phyloP scores from a whole-genome alignment of 164 flowering plant genomes.

The Stephania japonica region DNA sequence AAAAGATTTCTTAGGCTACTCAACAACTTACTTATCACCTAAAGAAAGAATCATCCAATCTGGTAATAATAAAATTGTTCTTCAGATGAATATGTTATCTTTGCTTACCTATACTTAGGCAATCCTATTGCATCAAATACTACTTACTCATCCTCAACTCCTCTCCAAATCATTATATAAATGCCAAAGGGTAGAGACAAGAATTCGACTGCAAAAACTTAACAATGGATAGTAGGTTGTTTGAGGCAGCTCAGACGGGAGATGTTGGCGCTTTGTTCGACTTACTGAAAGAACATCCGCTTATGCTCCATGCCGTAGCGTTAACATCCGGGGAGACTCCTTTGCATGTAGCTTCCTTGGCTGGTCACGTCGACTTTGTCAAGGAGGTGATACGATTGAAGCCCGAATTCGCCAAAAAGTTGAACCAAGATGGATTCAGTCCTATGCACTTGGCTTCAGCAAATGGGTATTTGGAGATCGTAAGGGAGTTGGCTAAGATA shows the following conservation, averaged over 20 bases:
- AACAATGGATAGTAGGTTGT: background rate
- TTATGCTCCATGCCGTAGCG: slow-evolving; percentile 16
- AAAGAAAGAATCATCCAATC: background rate
- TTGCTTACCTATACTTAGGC: background rate
- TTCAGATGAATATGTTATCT: background rate
- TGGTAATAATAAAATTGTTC: background rate
- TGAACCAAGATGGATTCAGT: slow-evolving; percentile 32
- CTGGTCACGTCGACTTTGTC: slow-evolving; percentile 28
- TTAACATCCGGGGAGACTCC: slow-evolving; percentile 22
- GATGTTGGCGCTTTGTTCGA: background rate
- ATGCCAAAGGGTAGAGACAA: background rate
- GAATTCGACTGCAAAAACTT: background rate
- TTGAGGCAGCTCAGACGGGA: slow-evolving; percentile 4
- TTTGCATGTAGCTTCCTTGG: slow-evolving; percentile 27
- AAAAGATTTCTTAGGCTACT: background rate
- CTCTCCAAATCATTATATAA: background rate
- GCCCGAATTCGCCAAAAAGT: slow-evolving; percentile 24
- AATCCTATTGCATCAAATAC: background rate
- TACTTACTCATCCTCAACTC: background rate
- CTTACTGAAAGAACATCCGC: slow-evolving; percentile 7
- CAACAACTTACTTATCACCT: background rate
- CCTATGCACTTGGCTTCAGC: slow-evolving; percentile 31
- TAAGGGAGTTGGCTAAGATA: slow-evolving; percentile 7
- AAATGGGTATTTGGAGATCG: slow-evolving; percentile 9
- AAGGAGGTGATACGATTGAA: slow-evolving; percentile 23